These are phyloP conservation scores for Pezicula radicicola DNA, from an alignment of 2,329 filamentous ascomycete genomes.

Conservation along the genomic window DNA sequence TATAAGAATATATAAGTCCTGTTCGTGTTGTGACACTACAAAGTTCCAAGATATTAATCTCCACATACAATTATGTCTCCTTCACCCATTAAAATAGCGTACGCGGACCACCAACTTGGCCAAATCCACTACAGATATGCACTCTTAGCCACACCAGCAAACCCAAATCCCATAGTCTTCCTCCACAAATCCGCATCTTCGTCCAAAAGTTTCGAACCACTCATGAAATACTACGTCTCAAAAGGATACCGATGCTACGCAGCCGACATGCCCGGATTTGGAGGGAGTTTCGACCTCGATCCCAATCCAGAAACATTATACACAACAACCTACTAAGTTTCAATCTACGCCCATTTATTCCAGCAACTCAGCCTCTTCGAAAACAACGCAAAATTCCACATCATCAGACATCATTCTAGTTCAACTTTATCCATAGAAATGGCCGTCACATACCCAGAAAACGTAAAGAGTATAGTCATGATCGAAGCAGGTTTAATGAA, in stretches of 20 bases:
- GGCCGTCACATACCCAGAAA: not conserved
- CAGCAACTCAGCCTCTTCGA: not conserved
- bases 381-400: not conserved
- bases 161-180: not conserved
- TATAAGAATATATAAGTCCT: too few species aligned
- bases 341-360: not conserved
- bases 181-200: not conserved
- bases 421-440: not conserved
- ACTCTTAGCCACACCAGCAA: not conserved
- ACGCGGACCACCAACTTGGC: not conserved
- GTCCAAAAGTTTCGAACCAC: not conserved
- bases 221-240: not conserved
- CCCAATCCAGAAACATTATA: not conserved
- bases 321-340: not conserved
- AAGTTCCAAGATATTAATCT: too few species aligned
- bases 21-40: too few species aligned
- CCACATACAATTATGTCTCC: not conserved
- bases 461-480: not conserved
- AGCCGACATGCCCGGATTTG: not conserved
- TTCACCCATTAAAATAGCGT: not conserved
- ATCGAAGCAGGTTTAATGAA: not conserved
- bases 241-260: not conserved
- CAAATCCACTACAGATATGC: not conserved
- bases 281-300: not conserved
- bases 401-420: not conserved